Evolutionary conservation across 257 asterid species (phyloP).

Genomic region (Scutellaria galericulata): DNA sequence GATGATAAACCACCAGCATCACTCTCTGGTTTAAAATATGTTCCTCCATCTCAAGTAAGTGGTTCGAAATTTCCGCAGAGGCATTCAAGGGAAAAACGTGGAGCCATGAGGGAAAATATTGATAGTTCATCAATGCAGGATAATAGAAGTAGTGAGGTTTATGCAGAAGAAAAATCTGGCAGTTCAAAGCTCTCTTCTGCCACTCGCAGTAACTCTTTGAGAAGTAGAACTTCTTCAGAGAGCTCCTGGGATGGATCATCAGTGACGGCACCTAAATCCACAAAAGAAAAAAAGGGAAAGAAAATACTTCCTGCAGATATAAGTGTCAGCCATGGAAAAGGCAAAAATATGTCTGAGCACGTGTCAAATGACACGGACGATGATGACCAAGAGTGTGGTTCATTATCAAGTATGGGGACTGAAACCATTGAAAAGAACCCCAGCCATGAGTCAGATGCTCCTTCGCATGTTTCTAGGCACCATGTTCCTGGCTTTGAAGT

Average conservation of each 20-base stretch:
- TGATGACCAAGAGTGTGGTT: slow-evolving; percentile 68
- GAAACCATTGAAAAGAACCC: slow-evolving; percentile 58
- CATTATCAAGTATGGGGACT: slow-evolving; percentile 42
- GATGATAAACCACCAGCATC: slow-evolving; percentile 56
- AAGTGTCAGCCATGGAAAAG: slow-evolving; percentile 55
- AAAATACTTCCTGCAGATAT: slow-evolving; percentile 41
- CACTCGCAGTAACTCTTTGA: slow-evolving; percentile 48
- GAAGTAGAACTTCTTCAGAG: slow-evolving; percentile 63
- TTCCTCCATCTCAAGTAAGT: slow-evolving; percentile 60
- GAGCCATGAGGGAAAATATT: slow-evolving; percentile 52
- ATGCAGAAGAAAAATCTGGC: slow-evolving; percentile 57
- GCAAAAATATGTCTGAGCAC: slow-evolving; percentile 58
- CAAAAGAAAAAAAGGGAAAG: slow-evolving; percentile 52
- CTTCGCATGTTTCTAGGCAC: slow-evolving; percentile 61
- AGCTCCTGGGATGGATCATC: slow-evolving; percentile 68
- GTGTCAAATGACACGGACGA: slow-evolving; percentile 52
- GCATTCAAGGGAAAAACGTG: slow-evolving; percentile 59
- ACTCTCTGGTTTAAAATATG: slow-evolving; percentile 57
- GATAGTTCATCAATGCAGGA: slow-evolving; percentile 61
- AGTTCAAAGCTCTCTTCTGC: slow-evolving; percentile 55
- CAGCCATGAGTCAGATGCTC: slow-evolving; percentile 57
- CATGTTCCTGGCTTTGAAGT: slow-evolving; percentile 57
- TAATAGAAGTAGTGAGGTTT: slow-evolving; percentile 55
- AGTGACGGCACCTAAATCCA: slow-evolving; percentile 42
- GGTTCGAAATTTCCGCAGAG: slow-evolving; percentile 53